phyloP scores from a whole-genome alignment of 2,329 filamentous ascomycete genomes.

The Ophiostoma fasciatum region DNA sequence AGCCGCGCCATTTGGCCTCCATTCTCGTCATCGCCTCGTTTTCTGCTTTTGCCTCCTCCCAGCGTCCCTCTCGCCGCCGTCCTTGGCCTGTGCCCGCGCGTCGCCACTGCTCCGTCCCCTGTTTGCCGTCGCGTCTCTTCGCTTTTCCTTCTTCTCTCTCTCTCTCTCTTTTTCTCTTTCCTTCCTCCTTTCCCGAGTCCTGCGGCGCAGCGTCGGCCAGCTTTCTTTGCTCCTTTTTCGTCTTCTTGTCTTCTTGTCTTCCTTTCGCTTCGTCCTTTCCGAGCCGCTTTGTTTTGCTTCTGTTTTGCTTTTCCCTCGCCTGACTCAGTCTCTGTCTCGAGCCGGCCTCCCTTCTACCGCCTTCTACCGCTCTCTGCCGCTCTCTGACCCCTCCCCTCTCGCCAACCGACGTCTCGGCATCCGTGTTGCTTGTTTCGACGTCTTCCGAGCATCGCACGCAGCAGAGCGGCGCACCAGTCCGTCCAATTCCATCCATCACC shows the following conservation, averaged over 20 bases:
- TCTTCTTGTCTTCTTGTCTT: not conserved
- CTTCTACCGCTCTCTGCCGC: not conserved
- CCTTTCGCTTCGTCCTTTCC: not conserved
- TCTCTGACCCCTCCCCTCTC: not conserved
- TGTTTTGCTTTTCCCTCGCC: not conserved
- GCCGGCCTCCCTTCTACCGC: not conserved
- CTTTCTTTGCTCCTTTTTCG: not conserved
- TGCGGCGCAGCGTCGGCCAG: not conserved
- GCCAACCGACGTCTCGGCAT: too few species aligned
- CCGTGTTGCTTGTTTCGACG: not conserved
- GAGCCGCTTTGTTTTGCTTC: not conserved
- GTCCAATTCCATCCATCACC: not conserved
- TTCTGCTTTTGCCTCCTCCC: too few species aligned
- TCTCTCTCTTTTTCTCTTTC: too few species aligned
- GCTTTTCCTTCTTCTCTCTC: not conserved
- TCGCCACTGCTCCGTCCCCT: too few species aligned
- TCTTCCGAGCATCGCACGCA: too few species aligned
- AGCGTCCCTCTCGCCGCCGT: too few species aligned
- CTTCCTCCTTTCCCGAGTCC: not conserved
- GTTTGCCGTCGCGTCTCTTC: too few species aligned
- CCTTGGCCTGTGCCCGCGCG: too few species aligned
- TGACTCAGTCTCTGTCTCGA: constrained; percentile 3
- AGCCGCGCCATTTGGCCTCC: too few species aligned
- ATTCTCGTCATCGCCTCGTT: too few species aligned
- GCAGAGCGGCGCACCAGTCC: too few species aligned